These are phyloP conservation scores for Pseudogymnoascus sp. DNA, from an alignment of 2,329 filamentous ascomycete genomes.

Conservation along the genomic window DNA sequence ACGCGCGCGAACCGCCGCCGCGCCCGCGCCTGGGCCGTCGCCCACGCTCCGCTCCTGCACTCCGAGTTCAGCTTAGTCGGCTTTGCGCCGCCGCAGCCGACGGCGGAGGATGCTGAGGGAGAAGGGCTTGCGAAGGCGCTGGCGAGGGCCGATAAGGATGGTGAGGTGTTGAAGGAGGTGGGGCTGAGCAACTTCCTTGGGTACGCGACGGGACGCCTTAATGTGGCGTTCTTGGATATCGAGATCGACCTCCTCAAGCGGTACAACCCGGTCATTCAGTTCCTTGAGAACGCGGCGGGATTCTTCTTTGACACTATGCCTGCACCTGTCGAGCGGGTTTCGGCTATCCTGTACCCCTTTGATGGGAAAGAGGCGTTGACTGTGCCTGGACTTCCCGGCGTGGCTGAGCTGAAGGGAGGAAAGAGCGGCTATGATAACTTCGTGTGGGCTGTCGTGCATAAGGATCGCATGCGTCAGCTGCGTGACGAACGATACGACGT, in stretches of 20 bases:
- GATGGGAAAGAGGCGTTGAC: conserved; percentile 82
- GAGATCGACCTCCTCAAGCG: conserved; percentile 74
- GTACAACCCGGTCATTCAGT: conserved; percentile 66
- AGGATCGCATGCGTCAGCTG: conserved; percentile 82
- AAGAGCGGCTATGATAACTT: conserved; percentile 78
- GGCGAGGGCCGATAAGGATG: conserved; percentile 34
- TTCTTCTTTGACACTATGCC: conserved; percentile 75
- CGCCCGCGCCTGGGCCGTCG: conserved; percentile 71
- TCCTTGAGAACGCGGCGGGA: conserved; percentile 59
- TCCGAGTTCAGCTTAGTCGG: conserved; percentile 84
- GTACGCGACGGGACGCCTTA: conserved; percentile 87
- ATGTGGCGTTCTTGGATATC: conserved; percentile 83
- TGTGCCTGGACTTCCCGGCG: conserved; percentile 56
- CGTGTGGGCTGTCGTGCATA: conserved; percentile 92
- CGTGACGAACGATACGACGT: conserved; percentile 92
- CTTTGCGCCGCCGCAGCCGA: conserved; percentile 50
- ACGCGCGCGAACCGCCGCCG: conserved; percentile 70
- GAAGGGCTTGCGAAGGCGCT: conserved; percentile 32
- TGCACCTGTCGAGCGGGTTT: conserved; percentile 61
- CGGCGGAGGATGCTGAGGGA: conserved; percentile 38
- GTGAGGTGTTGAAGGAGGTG: conserved; percentile 71
- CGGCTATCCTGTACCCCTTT: conserved; percentile 77
- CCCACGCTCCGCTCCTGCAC: conserved; percentile 62
- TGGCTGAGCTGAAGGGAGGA: conserved; percentile 46
- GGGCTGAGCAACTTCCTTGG: conserved; percentile 76